Conservation (phyloP, 2,329 filamentous ascomycete species). For the Cercospora sesami region DNA sequence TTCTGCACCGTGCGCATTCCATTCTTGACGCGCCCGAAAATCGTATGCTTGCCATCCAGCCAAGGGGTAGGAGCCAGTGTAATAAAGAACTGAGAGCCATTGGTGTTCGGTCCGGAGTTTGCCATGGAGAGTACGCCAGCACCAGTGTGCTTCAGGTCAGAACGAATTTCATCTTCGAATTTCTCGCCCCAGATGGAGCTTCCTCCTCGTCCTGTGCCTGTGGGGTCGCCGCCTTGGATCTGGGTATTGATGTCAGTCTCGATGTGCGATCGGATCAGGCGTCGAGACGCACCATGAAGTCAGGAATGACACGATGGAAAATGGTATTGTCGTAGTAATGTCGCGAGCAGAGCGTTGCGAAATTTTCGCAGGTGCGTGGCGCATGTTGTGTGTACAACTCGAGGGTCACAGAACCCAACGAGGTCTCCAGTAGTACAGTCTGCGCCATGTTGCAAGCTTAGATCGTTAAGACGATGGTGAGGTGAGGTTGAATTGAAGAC, state of each 20-base stretch:
- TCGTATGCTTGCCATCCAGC: conserved; percentile 95
- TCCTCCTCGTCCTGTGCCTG: conserved; percentile 87
- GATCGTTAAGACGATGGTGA: neutral
- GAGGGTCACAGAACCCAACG: conserved; percentile 79
- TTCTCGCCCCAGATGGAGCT: conserved; percentile 87
- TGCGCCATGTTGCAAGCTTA: conserved; percentile 62
- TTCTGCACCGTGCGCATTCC: conserved; percentile 82
- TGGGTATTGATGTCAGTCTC: neutral
- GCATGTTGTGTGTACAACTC: conserved; percentile 91
- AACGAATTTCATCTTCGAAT: conserved; percentile 87
- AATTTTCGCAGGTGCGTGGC: conserved; percentile 65
- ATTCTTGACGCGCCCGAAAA: conserved; percentile 85
- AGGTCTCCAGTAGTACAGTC: conserved; percentile 77
- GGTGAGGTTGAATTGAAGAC: neutral
- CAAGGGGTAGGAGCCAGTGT: conserved; percentile 92
- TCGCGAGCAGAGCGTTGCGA: conserved; percentile 72
- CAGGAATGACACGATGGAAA: conserved; percentile 91
- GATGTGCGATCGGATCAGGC: too few relatives aligned
- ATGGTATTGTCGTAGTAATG: conserved; percentile 85
- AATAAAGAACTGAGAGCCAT: conserved; percentile 94
- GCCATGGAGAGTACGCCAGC: conserved; percentile 81
- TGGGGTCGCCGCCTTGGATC: conserved; percentile 66
- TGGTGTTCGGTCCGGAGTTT: conserved; percentile 88
- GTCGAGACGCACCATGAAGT: conserved; percentile 73
- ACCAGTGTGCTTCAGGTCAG: conserved; percentile 71